Evolutionary conservation across 2,329 filamentous ascomycete species (phyloP).

Genomic region (Ceratocystis lukuohia): DNA sequence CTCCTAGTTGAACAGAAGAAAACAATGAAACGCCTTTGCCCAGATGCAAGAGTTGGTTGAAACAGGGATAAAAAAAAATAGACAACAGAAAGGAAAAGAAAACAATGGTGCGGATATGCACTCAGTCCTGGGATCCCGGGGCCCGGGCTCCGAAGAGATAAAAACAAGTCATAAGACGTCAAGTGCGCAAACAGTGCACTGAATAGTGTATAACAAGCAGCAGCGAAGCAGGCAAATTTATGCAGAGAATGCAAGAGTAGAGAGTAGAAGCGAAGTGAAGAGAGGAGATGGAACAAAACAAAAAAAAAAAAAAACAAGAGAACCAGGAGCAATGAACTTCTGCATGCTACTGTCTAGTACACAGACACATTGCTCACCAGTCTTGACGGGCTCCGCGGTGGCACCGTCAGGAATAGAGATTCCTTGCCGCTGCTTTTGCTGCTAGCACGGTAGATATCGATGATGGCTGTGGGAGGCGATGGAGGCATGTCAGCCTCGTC

Average conservation of each 20-base stretch:
- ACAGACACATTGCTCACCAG: constrained; percentile 27
- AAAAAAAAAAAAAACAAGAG: not conserved
- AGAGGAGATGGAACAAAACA: not conserved
- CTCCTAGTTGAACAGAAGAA: not conserved
- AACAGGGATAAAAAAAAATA: not conserved
- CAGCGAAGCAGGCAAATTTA: not conserved
- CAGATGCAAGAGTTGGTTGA: not conserved
- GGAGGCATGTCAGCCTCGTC: constrained; percentile 62
- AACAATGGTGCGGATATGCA: not conserved
- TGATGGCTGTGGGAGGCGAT: constrained; percentile 44
- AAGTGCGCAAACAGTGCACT: not conserved
- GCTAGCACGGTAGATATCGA: constrained; percentile 13
- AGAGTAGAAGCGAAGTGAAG: not conserved
- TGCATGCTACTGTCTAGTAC: not conserved
- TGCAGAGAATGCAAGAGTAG: not conserved
- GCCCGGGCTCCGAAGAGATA: constrained; percentile 3
- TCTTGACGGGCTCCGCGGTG: constrained; percentile 37
- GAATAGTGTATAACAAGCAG: constrained; percentile 8
- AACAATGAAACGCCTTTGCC: not conserved
- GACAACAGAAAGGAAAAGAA: constrained; percentile 7
- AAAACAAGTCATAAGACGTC: constrained; percentile 4
- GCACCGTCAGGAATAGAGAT: constrained; percentile 25
- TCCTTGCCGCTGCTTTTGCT: constrained; percentile 8
- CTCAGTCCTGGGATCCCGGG: not conserved
- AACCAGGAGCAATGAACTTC: not conserved